phyloP scores from a whole-genome alignment of 2,329 filamentous ascomycete species.

The Beauveria varroae region DNA sequence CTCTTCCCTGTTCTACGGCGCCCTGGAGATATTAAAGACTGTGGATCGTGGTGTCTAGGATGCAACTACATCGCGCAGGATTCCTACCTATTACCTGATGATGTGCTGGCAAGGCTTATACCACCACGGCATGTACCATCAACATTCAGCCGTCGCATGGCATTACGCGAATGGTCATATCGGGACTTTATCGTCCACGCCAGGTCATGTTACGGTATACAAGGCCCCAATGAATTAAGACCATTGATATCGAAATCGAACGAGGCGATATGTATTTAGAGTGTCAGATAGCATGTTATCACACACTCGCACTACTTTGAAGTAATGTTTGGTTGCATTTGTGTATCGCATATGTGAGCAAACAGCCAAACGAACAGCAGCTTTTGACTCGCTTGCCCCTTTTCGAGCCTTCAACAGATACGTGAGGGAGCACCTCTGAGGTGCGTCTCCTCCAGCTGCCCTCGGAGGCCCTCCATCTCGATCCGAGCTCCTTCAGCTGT shows the following conservation, averaged over 20 bases:
- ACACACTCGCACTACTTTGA: not conserved
- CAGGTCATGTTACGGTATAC: not conserved
- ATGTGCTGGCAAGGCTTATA: not conserved
- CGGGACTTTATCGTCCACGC: not conserved
- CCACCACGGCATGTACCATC: not conserved
- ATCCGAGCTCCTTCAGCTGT: too few relatives aligned
- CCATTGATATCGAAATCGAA: not conserved
- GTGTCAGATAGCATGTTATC: not conserved
- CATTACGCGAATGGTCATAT: slow-evolving; percentile 6
- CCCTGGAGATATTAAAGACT: not conserved
- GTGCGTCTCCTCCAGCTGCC: too few relatives aligned
- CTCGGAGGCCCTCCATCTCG: too few relatives aligned
- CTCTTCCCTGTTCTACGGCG: not conserved
- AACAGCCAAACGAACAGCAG: not conserved
- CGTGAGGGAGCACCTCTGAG: too few relatives aligned
- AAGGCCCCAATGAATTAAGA: not conserved
- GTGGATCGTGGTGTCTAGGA: not conserved
- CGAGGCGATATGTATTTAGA: not conserved
- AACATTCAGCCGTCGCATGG: not conserved
- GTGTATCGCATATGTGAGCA: not conserved
- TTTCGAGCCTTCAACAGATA: too few relatives aligned
- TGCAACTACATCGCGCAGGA: not conserved
- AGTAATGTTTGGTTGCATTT: not conserved
- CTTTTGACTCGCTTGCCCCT: too few relatives aligned
- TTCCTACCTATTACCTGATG: not conserved